A percentile compares a stretch with the other conserved stretches of the same genome.
These are phyloP conservation scores for Peronospora destructor DNA, from an alignment of 352 stramenopile species.

Conservation along the genomic window DNA sequence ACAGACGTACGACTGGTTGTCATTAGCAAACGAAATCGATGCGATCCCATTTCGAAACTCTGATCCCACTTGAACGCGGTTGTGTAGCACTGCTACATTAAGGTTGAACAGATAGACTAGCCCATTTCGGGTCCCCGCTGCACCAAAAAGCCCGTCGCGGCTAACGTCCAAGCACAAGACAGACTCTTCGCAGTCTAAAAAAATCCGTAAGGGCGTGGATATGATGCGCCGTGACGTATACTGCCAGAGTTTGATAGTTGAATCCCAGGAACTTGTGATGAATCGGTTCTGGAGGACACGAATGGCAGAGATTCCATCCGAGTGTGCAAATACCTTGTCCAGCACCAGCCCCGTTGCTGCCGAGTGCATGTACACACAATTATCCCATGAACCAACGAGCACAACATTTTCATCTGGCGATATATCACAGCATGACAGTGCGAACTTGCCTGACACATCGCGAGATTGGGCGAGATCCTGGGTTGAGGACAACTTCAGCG, in stretches of 20 bases:
- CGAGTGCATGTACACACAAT: slow-evolving; percentile 73
- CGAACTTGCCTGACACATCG: slow-evolving; percentile 28
- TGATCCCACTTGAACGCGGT: slow-evolving; percentile 34
- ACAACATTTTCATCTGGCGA: slow-evolving; percentile 55
- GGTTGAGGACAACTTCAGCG: slow-evolving; percentile 45
- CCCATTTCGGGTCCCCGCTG: slow-evolving; percentile 52
- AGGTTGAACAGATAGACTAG: slow-evolving; percentile 50
- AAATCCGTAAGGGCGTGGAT: slow-evolving; percentile 41
- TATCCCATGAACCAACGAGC: slow-evolving; percentile 69
- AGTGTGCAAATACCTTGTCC: slow-evolving; percentile 59
- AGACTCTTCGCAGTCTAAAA: slow-evolving; percentile 56
- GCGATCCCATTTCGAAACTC: slow-evolving; percentile 34
- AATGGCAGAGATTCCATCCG: slow-evolving; percentile 64
- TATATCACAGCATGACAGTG: slow-evolving; percentile 64
- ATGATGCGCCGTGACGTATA: slow-evolving; percentile 55
- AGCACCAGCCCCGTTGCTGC: slow-evolving; percentile 41
- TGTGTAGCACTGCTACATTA: slow-evolving; percentile 16
- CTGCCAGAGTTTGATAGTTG: slow-evolving; percentile 66
- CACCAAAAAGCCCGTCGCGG: slow-evolving; percentile 38
- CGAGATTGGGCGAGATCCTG: slow-evolving; percentile 24
- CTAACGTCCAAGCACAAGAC: slow-evolving; percentile 65
- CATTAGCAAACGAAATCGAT: slow-evolving; percentile 44
- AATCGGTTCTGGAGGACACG: slow-evolving; percentile 50
- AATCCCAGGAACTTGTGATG: slow-evolving; percentile 73
- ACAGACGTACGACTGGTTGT: slow-evolving; percentile 53